phyloP scores from a whole-genome alignment of 164 flowering plant genomes.

The Magnolia sinica region DNA sequence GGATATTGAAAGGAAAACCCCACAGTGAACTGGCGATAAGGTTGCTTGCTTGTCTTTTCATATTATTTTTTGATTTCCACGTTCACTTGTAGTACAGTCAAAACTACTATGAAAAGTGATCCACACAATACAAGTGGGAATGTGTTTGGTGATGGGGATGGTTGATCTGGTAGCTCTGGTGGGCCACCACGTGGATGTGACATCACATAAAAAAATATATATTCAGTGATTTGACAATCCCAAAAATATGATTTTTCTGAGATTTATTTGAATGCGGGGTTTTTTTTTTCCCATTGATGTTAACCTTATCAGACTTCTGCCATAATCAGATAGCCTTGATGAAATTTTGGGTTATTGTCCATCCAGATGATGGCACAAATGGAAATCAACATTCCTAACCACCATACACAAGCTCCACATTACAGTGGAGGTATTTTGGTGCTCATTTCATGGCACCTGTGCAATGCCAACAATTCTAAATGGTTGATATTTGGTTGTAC shows the following conservation, averaged over 20 bases:
- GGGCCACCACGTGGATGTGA: background rate
- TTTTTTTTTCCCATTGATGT: background rate
- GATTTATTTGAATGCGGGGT: background rate
- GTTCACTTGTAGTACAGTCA: background rate
- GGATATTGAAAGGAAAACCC: constrained; percentile 69
- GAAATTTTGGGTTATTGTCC: background rate
- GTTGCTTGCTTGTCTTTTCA: constrained; percentile 27
- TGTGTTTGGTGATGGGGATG: background rate
- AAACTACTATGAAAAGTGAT: background rate
- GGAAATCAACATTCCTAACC: background rate
- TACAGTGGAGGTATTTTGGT: background rate
- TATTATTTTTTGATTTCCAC: background rate
- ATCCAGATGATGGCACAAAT: too few species aligned
- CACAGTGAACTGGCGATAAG: constrained; percentile 48
- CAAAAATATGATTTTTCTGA: background rate
- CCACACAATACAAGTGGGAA: background rate
- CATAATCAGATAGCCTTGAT: background rate
- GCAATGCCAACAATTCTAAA: too few species aligned
- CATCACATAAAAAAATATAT: background rate
- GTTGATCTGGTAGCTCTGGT: background rate
- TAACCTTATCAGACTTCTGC: background rate
- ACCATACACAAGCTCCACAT: background rate
- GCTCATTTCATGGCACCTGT: too few species aligned
- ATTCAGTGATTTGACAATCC: background rate
- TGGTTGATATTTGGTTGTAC: too few species aligned